phyloP scores from a whole-genome alignment of 2,329 filamentous ascomycete species.

The Aspergillus sp. region DNA sequence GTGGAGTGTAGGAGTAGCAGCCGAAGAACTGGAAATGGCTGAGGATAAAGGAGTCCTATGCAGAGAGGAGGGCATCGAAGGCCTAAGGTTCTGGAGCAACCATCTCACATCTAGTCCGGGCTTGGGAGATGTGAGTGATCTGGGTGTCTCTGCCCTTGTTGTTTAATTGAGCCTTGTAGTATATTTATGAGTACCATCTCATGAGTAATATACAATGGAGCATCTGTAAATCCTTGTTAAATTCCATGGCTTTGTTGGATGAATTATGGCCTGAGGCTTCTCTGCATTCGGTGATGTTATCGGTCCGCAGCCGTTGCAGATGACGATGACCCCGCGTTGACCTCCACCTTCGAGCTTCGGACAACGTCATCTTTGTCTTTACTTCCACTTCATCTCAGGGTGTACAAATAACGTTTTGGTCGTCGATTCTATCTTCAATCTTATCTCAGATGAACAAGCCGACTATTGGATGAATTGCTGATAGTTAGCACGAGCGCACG shows the following conservation, averaged over 20 bases:
- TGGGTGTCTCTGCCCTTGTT: not conserved
- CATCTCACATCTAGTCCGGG: constrained; percentile 27
- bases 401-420: no score
- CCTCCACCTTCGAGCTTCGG: not conserved
- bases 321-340: no score
- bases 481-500: no score
- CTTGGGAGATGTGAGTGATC: not conserved
- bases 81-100: constrained; percentile 91
- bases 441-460: no score
- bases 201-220: no score
- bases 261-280: no score
- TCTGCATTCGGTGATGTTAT: no score
- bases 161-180: not conserved
- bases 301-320: no score
- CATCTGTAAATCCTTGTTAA: no score
- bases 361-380: not conserved
- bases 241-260: no score
- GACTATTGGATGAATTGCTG: no score
- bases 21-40: constrained; percentile 94
- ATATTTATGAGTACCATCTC: not conserved
- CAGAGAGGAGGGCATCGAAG: constrained; percentile 87
- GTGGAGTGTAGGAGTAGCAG: constrained; percentile 95
- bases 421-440: no score
- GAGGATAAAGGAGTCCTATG: constrained; percentile 85
- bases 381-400: not conserved